These are phyloP conservation scores for Suhomyces coccinellae DNA, from an alignment of 1,139 yeast species.

Conservation along the genomic window DNA sequence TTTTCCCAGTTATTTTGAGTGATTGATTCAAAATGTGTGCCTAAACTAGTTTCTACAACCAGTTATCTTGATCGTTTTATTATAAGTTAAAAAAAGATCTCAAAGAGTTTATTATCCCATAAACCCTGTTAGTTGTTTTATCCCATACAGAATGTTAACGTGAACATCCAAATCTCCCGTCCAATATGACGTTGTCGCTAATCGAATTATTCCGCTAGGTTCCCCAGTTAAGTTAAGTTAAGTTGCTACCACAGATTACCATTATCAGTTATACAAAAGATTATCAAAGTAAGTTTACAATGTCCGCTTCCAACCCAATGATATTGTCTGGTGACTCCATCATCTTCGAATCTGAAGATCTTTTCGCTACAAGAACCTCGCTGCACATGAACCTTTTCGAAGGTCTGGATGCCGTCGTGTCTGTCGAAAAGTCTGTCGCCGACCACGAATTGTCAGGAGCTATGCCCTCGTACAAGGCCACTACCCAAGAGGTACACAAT, in stretches of 20 bases:
- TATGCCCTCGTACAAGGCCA: slow-evolving; percentile 18
- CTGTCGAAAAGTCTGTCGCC: slow-evolving; percentile 8
- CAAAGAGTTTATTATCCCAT: slow-evolving; percentile 11
- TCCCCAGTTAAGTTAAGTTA: slow-evolving; percentile 5
- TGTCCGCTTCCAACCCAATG: slow-evolving; percentile 29
- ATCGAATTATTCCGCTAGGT: slow-evolving; percentile 10
- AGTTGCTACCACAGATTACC: slow-evolving; percentile 8
- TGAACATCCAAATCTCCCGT: slow-evolving; percentile 21
- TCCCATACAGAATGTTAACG: slow-evolving; percentile 18
- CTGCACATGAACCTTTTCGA: slow-evolving; percentile 13
- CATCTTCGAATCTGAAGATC: slow-evolving; percentile 30
- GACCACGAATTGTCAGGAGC: slow-evolving; percentile 20
- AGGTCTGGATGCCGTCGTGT: slow-evolving; percentile 6
- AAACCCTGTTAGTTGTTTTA: slow-evolving; percentile 19
- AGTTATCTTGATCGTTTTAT: slow-evolving; percentile 13
- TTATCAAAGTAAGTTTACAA: slow-evolving; percentile 14
- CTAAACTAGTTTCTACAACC: slow-evolving; percentile 25
- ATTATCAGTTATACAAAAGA: slow-evolving; percentile 2
- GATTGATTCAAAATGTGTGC: slow-evolving; percentile 33
- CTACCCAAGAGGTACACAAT: slow-evolving; percentile 12
- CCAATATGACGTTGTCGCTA: slow-evolving; percentile 32
- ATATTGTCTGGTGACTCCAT: slow-evolving; percentile 31
- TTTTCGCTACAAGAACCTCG: slow-evolving; percentile 17
- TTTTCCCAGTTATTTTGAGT: slow-evolving; percentile 10
- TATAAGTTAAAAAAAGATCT: slow-evolving; percentile 8